Percentiles rank a stretch among this genome's conserved stretches.
Conservation (phyloP, 208 protist genomes). For the Herpetomonas samuelpessoai region DNA sequence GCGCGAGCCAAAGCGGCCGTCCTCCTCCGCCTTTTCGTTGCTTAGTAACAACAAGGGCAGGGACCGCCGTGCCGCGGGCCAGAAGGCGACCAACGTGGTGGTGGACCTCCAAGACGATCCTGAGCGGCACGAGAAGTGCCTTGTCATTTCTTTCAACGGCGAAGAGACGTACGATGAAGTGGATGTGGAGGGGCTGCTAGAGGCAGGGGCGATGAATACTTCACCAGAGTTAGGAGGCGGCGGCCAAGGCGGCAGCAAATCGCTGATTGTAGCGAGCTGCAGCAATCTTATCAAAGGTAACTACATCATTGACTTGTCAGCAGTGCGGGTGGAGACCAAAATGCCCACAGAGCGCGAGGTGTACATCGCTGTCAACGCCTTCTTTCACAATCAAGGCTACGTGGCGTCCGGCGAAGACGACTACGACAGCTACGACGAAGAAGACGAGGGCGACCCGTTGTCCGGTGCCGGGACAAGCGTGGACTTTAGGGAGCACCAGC, state of each 20-base stretch:
- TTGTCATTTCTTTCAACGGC: conserved; percentile 23
- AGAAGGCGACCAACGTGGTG: not conserved
- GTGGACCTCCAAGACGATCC: not conserved
- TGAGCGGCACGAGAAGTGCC: conserved; percentile 1
- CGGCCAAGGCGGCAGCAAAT: not conserved
- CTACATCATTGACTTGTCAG: conserved; percentile 25
- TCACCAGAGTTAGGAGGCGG: not conserved
- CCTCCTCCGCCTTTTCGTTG: not conserved
- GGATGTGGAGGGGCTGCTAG: conserved; percentile 1
- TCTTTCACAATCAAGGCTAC: conserved; percentile 13
- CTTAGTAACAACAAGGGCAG: not conserved
- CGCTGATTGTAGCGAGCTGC: not conserved
- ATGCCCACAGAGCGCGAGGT: conserved; percentile 27
- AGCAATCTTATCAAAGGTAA: not conserved
- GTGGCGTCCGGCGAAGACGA: not conserved
- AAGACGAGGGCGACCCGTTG: not conserved
- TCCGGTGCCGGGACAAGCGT: too few species aligned
- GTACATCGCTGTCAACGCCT: conserved; percentile 20
- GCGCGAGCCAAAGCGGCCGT: not conserved
- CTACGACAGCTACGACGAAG: not conserved
- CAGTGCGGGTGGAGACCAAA: conserved; percentile 8
- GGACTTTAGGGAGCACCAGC: not conserved
- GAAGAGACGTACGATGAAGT: conserved; percentile 3
- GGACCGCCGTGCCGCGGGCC: not conserved
- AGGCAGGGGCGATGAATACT: not conserved